Evolutionary conservation across 805 yeast species (phyloP).

Genomic region (Candida boidinii): DNA sequence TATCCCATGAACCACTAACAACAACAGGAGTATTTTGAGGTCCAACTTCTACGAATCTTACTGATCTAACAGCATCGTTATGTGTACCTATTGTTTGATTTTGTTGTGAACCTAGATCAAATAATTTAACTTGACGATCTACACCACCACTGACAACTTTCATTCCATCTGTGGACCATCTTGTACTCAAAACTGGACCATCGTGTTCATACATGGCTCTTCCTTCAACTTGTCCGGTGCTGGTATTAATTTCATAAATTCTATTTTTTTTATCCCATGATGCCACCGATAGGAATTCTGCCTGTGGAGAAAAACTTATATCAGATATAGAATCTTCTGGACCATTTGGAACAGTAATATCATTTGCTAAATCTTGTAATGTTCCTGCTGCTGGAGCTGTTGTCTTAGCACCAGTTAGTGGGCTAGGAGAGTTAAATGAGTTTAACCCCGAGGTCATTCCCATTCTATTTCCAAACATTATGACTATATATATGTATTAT

Average conservation of each 20-base stretch:
- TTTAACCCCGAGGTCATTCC: neutral
- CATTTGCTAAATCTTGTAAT: conserved; percentile 58
- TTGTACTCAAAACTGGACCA: conserved; percentile 74
- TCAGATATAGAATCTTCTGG: conserved; percentile 92
- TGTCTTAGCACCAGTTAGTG: conserved; percentile 7
- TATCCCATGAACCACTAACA: conserved; percentile 95
- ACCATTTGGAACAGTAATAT: conserved; percentile 62
- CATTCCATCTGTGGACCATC: conserved; percentile 84
- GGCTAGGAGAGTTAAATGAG: neutral
- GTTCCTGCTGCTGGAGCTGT: conserved; percentile 33
- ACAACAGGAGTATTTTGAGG: conserved; percentile 76
- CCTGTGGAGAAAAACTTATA: conserved; percentile 77
- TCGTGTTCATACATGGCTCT: conserved; percentile 85
- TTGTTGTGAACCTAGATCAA: conserved; percentile 78
- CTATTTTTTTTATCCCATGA: conserved; percentile 96
- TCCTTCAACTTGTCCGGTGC: conserved; percentile 74
- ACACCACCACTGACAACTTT: conserved; percentile 85
- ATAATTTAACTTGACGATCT: conserved; percentile 79
- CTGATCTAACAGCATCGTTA: conserved; percentile 67
- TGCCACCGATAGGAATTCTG: conserved; percentile 70
- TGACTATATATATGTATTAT: no score
- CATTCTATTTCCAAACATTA: neutral
- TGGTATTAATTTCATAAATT: conserved; percentile 73
- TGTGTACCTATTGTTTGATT: conserved; percentile 79
- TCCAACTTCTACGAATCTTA: conserved; percentile 76